A percentile compares a stretch with the other conserved stretches of the same genome.
Conservation (phyloP, 2,329 filamentous ascomycete genomes). For the Pseudocercospora pini-densiflorae region DNA sequence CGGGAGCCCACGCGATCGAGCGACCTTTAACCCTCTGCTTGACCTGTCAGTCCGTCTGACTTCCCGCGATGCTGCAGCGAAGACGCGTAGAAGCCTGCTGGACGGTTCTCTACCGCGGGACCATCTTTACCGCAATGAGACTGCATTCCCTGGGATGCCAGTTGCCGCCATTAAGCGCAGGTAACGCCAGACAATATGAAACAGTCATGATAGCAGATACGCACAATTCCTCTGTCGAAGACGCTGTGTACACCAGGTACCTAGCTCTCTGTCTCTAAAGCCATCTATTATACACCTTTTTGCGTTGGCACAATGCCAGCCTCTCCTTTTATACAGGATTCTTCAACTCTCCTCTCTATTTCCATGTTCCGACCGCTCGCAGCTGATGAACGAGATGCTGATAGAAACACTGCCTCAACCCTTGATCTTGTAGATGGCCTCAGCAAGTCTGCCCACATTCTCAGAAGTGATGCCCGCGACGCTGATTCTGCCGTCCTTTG, state of each 20-base stretch:
- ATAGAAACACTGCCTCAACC: constrained; percentile 46
- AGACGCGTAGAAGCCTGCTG: neutral
- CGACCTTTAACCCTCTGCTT: neutral
- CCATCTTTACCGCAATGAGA: neutral
- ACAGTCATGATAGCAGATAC: neutral
- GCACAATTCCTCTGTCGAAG: neutral
- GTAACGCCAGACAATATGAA: neutral
- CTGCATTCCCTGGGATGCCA: neutral
- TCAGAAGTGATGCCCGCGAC: constrained; percentile 81
- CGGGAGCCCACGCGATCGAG: constrained; percentile 10
- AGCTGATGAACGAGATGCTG: neutral
- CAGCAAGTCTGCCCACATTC: constrained; percentile 79
- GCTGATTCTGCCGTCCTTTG: constrained; percentile 86
- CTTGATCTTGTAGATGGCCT: constrained; percentile 84
- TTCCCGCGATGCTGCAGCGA: neutral
- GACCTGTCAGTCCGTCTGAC: neutral
- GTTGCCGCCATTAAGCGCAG: neutral
- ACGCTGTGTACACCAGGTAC: neutral
- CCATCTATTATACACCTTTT: constrained; percentile 7
- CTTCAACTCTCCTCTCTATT: neutral
- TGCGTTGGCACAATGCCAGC: neutral
- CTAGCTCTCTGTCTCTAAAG: neutral
- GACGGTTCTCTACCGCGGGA: neutral
- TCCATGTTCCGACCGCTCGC: neutral
- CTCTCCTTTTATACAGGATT: neutral